Evolutionary conservation across 1,139 yeast species (phyloP), one percentile per base, ranked within the genome.

Genomic region (Zygosaccharomyces sapae): DNA sequence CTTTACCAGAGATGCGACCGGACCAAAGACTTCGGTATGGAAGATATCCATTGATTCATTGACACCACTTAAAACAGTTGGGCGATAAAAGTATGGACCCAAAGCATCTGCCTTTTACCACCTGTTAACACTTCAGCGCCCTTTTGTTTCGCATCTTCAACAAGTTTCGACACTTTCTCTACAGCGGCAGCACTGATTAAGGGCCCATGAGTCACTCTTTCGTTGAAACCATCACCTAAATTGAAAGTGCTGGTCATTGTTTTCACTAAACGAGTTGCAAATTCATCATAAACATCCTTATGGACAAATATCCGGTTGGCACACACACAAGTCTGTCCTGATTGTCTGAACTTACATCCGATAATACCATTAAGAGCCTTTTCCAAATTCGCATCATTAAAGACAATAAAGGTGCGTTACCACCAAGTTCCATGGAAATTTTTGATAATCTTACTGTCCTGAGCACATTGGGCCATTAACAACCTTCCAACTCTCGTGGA

Each of bases 191-290:
- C 71, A 62, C 80, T 81, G 59, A 83, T 83, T 49, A 85, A 67
- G 29, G 90, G 88, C 4, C 90, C 92, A 58, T 83, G 88, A 4
- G 86, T 81, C 27, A 75, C 73, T 4, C 69, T 76, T 33, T 70
- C 65, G 19, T 77, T 81, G 41, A 83, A 70, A 1, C 89, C 90
- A 50, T 79, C 76, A 20, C 94, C 94, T 43, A 83, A 69, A 50
- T 69, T 71, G 53, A 79, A 74, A 40, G 67, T 62, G 8, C 66
- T 59, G 47, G 79, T 77, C 16, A 52, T 47, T 66, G 70, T 35
- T 19, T 49, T 46, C 2, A 49, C 51, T 16, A 75, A 69, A 52
- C 59, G 67, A 31, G 57, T 55, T 47, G 71, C 65, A 54, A 76
- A 75, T 51, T 72, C 65, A 41, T 75, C 79, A 53, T 75, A 74